Evolutionary conservation across 345 rosid genomes (phyloP), one percentile per base, ranked within the genome.

Genomic region (Populus nigra): DNA sequence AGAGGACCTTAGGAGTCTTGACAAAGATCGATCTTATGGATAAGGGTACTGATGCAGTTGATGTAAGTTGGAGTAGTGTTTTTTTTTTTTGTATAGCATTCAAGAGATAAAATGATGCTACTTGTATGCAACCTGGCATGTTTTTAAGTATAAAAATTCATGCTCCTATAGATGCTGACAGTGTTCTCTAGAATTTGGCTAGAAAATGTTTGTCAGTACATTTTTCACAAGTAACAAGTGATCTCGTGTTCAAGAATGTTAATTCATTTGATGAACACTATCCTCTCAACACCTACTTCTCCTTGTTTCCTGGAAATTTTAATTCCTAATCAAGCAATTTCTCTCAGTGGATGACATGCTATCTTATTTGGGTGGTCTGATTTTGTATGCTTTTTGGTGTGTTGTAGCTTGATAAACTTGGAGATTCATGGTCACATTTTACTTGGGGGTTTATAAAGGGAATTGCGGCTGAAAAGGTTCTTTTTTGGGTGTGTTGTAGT

Each of bases 21-120:
- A 96, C 99, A 36, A 96, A 96, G 90, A 96, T 94, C 71, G 99
- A 96, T 85, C 97, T 96, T 81, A 96, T 96, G 99, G 99, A 96
- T 76, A 91, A 89, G 90, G 99, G 97, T 68, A 96, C 99, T 13
- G 97, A 96, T 89, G 98, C 98, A 74, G 98, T 87, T 53, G 99
- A 96, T 57, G 99, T 96, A 89, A 94, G 94, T 87, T 80, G 72
- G 25, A 69, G 80, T 79, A 59, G 15, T 47, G 50, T 8, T 73
- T 68, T 31, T 41, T 53, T 35, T 76, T 31, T 35, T 68, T 20
- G 16, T 53, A 17, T 69, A 69, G 22, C 18, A 67, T 50, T 15
- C 57, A 15, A 50, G 69, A 11, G 18, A 49, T 29, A 17, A 23
- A 47, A 31, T 35, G 33, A 55, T 36, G 62, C 7, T 39, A 27